These are phyloP conservation scores for Delonix regia DNA, from an alignment of 306 rosid genomes.

Conservation along the genomic window DNA sequence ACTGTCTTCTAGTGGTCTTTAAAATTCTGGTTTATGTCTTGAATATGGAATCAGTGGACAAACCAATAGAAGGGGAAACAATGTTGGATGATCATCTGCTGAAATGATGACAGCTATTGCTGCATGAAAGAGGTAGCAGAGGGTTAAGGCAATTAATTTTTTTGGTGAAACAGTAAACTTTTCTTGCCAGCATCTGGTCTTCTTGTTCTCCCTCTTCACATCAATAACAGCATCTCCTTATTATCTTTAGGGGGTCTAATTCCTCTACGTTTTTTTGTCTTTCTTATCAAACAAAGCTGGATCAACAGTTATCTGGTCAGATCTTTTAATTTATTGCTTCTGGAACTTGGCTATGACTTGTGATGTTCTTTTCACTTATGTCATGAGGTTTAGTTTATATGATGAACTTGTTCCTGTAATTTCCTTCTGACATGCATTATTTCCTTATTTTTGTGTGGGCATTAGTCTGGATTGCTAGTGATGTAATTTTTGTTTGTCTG, in stretches of 20 bases:
- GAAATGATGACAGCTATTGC: neutral
- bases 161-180: neutral
- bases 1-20: no score
- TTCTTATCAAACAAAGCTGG: conserved; percentile 24
- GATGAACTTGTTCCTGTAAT: conserved; percentile 18
- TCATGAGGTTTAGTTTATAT: conserved; percentile 27
- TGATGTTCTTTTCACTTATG: conserved; percentile 23
- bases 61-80: no score
- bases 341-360: neutral
- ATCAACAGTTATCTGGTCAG: neutral
- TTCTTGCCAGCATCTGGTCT: neutral
- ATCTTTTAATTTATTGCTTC: conserved; percentile 3
- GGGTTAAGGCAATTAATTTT: neutral
- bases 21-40: no score
- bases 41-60: no score
- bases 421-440: conserved; percentile 29
- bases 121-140: neutral
- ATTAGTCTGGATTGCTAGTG: conserved; percentile 21
- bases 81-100: neutral
- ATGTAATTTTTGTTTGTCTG: neutral
- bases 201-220: neutral
- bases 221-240: neutral
- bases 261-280: conserved; percentile 10
- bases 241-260: neutral
- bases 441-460: conserved; percentile 22